These are phyloP conservation scores for Phellinidium pouzarii DNA, from an alignment of 1,284 basidiomycete genomes.

Conservation along the genomic window DNA sequence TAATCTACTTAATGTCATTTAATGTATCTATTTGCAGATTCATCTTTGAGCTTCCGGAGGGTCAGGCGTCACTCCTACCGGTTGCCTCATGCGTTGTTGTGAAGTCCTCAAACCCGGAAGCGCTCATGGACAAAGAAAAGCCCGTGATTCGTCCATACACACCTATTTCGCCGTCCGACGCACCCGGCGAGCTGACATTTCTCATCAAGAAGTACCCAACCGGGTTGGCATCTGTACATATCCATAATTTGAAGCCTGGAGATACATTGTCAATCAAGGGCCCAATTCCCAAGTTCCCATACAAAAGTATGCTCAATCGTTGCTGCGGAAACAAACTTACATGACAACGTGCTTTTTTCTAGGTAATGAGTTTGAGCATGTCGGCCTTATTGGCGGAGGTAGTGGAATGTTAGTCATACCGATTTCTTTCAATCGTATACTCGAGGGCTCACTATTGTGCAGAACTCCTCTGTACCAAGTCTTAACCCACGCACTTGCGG, in stretches of 20 bases:
- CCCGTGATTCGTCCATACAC: conserved; percentile 88
- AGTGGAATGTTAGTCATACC: conserved; percentile 62
- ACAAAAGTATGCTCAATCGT: conserved; percentile 47
- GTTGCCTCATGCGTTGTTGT: conserved; percentile 68
- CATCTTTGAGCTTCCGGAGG: conserved; percentile 81
- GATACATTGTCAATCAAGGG: conserved; percentile 87
- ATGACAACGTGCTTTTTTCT: conserved; percentile 6
- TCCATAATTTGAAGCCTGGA: conserved; percentile 68
- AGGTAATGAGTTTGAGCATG: conserved; percentile 82
- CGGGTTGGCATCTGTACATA: conserved; percentile 76
- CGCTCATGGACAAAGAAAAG: conserved; percentile 74
- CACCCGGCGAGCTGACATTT: conserved; percentile 71
- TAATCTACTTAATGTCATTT: background rate
- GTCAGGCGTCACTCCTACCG: conserved; percentile 72
- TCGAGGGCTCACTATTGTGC: conserved; percentile 19
- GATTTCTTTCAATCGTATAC: conserved; percentile 3
- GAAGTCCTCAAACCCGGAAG: conserved; percentile 52
- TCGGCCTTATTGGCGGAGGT: conserved; percentile 87
- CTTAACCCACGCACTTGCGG: conserved; percentile 64
- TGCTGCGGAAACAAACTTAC: background rate
- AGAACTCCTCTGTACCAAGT: conserved; percentile 77
- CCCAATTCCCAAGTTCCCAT: conserved; percentile 79
- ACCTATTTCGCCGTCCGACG: conserved; percentile 68
- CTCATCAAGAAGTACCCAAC: conserved; percentile 83
- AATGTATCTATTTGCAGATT: conserved; percentile 43